These are phyloP conservation scores for Pythium folliculosum DNA, from an alignment of 352 stramenopile genomes.

Conservation along the genomic window DNA sequence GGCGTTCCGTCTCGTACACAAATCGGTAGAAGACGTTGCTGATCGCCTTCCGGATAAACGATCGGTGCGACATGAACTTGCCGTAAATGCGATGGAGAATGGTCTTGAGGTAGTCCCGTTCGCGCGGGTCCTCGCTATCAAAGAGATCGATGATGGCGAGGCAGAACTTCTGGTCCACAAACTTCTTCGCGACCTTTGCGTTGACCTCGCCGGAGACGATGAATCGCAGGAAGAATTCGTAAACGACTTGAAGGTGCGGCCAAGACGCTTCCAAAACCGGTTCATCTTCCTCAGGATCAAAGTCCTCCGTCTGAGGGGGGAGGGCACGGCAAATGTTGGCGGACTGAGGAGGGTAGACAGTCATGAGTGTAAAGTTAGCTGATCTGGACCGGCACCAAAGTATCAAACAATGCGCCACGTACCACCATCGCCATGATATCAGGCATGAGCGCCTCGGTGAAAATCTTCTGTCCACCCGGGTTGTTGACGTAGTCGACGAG, in stretches of 20 bases:
- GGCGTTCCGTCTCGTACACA: conserved; percentile 96
- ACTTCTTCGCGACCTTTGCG: conserved; percentile 96
- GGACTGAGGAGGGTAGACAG: conserved; percentile 35
- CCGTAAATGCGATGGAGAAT: conserved; percentile 99
- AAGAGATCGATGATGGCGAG: conserved; percentile 83
- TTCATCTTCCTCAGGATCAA: conserved; percentile 99
- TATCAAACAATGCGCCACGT: conserved; percentile 21
- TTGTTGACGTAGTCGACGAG: conserved; percentile 99
- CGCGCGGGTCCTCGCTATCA: conserved; percentile 95
- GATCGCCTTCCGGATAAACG: conserved; percentile 97
- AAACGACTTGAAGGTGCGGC: conserved; percentile 98
- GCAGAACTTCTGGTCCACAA: conserved; percentile 96
- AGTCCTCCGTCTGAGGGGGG: conserved; percentile 95
- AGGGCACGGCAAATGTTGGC: conserved; percentile 95
- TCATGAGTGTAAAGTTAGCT: background rate
- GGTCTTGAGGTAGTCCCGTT: conserved; percentile 99
- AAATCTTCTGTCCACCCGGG: conserved; percentile 94
- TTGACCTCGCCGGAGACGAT: conserved; percentile 97
- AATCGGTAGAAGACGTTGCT: conserved; percentile 99
- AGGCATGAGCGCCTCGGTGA: conserved; percentile 96
- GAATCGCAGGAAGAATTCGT: conserved; percentile 98
- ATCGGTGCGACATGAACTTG: conserved; percentile 98
- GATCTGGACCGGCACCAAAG: background rate
- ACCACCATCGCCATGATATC: conserved; percentile 93
- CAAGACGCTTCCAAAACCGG: conserved; percentile 96